These are phyloP conservation scores for Emergomyces pasteurianus DNA, from an alignment of 2,329 filamentous ascomycete genomes.

Conservation along the genomic window DNA sequence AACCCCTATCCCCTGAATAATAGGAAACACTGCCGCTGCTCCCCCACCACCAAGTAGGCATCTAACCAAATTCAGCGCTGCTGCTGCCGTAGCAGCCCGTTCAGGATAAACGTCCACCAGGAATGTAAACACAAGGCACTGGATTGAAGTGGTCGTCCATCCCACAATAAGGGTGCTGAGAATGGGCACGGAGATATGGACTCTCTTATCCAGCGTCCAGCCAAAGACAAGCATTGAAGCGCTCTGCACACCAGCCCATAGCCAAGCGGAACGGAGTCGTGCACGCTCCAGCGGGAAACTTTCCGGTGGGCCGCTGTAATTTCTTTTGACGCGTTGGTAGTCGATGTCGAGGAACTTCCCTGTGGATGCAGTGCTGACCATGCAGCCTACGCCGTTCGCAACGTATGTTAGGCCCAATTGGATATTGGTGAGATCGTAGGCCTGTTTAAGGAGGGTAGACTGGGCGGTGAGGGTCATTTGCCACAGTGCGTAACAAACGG, in stretches of 20 bases:
- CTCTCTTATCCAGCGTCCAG: conserved; percentile 39
- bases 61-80: conserved; percentile 41
- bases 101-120: conserved; percentile 43
- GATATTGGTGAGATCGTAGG: conserved; percentile 34
- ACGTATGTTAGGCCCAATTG: conserved; percentile 43
- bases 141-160: conserved; percentile 40
- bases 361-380: conserved; percentile 40
- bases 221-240: conserved; percentile 40
- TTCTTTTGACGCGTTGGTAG: conserved; percentile 34
- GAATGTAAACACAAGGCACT: conserved; percentile 39
- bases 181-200: conserved; percentile 41
- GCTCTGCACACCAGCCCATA: conserved; percentile 36
- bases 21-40: conserved; percentile 39
- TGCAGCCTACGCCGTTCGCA: conserved; percentile 44
- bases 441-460: conserved; percentile 36
- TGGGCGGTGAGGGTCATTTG: conserved; percentile 45
- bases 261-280: conserved; percentile 38
- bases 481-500: conserved; percentile 43
- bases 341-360: conserved; percentile 43
- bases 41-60: conserved; percentile 43
- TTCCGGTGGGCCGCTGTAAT: conserved; percentile 10
- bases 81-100: conserved; percentile 40
- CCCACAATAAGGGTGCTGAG: conserved; percentile 41
- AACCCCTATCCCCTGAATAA: conserved; percentile 37
- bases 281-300: conserved; percentile 40